Conservation (phyloP, 2,329 filamentous ascomycete genomes). For the Verticillium isaacii region DNA sequence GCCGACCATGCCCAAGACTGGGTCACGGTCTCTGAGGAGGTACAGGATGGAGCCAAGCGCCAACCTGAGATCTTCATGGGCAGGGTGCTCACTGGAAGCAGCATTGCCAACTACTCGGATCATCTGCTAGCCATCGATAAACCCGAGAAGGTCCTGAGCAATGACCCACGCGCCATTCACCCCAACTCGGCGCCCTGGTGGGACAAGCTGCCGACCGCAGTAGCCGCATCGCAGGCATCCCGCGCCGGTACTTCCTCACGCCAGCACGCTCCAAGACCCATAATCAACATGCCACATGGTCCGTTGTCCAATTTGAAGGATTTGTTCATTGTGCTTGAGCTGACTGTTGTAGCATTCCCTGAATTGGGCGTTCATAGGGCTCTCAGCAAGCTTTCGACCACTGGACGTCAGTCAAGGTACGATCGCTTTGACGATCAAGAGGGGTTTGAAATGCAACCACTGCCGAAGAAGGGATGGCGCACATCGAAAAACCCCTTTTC, state of each 20-base stretch:
- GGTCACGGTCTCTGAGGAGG: constrained; percentile 12
- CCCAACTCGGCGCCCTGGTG: not conserved
- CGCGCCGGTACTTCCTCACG: not conserved
- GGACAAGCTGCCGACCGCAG: not conserved
- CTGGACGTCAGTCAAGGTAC: not conserved
- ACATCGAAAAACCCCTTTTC: not conserved
- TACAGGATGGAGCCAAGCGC: not conserved
- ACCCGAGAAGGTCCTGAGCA: not conserved
- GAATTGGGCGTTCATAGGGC: not conserved
- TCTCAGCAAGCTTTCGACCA: not conserved
- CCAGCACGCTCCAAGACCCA: not conserved
- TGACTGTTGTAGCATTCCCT: not conserved
- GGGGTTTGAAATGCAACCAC: not conserved
- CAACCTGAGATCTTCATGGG: constrained; percentile 2
- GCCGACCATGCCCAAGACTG: constrained; percentile 6
- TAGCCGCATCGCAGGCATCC: no score
- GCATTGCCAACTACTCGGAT: constrained; percentile 13
- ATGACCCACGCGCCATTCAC: not conserved
- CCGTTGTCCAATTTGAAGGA: not conserved
- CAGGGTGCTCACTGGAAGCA: constrained; percentile 12
- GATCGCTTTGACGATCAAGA: not conserved
- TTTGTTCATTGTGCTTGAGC: not conserved
- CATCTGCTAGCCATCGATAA: constrained; percentile 1
- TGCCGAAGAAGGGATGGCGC: not conserved
- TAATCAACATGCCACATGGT: not conserved